Base-by-base conservation (phyloP, 116 monocot genomes). In the Zostera marina region DNA sequence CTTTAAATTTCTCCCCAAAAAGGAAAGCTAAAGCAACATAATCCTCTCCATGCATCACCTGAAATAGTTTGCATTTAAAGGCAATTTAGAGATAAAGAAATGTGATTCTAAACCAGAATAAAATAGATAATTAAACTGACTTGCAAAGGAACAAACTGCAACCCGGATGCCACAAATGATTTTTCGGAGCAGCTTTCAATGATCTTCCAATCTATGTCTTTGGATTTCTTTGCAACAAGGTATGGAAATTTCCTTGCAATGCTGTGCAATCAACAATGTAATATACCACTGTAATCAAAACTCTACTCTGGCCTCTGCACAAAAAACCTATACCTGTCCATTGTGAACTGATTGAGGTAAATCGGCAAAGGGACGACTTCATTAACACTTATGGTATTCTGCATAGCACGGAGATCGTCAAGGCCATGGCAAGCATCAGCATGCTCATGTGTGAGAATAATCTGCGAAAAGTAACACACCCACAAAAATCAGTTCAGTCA, bases 11-110 rank as follows among this genome's bases (percentile, higher is more conserved):
- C 64, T 60, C 47, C 8, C 93, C 93, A 69, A 93, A 93, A 54
- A 88, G 81, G 51, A 93, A 93, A 20, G 88, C 93, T 44, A 88
- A 69, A 41, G 70, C 79, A 44, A 84, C 25, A 58, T 93, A 93
- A 66, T 93, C 93, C 68, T 93, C 93, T 66, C 93, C 93, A 66
- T 93, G 93, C 74, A 81, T 79, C 47, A 92, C 92, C 92, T 92
- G 55, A 41, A 67, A 44, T 61, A 24, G 20, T 22, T 44, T 44
- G 25, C 11, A 12, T 46, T 41, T 42, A 3, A 42, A 11, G 42
- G 41, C 41, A 39, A 38, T 17, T 5, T 21, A 58, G 9, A 9
- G 48, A 16, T 7, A 48, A 7, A n/a, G 19, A 48, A 8, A 48
- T 7, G 16, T 6, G 7, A 48, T 9, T 0, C n/a, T 48, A 19